Conservation (phyloP, 164 flowering plant species). For the Stephania cephalantha region DNA sequence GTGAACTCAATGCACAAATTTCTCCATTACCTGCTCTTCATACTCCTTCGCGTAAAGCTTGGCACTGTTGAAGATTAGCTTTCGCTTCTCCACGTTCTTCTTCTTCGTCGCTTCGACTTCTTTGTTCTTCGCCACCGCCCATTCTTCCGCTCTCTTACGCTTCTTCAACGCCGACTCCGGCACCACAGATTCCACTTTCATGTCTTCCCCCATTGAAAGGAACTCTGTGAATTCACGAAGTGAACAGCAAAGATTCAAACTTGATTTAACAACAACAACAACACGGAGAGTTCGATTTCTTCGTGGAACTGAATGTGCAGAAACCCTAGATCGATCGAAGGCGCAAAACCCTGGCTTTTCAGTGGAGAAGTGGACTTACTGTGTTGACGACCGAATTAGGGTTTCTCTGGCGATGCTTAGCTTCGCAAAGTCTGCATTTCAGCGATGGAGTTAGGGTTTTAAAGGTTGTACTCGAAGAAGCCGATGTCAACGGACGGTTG, state of each 20-base stretch:
- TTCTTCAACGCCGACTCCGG: slow-evolving; percentile 39
- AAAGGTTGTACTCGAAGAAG: background rate
- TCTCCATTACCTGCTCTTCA: slow-evolving; percentile 18
- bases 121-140: slow-evolving; percentile 30
- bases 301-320: background rate
- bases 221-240: background rate
- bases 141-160: slow-evolving; percentile 33
- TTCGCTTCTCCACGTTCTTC: slow-evolving; percentile 26
- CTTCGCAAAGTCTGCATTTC: background rate
- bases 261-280: background rate
- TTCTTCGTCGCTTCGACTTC: slow-evolving; percentile 19
- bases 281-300: background rate
- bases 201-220: slow-evolving; percentile 29
- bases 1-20: background rate
- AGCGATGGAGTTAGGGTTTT: background rate
- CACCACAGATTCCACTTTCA: slow-evolving; percentile 20
- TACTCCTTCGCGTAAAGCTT: slow-evolving; percentile 29
- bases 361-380: background rate
- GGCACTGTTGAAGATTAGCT: slow-evolving; percentile 33
- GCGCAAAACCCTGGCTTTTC: background rate
- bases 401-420: background rate
- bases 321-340: background rate
- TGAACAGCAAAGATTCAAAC: background rate
- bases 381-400: background rate
- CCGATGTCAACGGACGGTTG: background rate